phyloP scores from a whole-genome alignment of 257 asterid genomes.

The Vinca minor region DNA sequence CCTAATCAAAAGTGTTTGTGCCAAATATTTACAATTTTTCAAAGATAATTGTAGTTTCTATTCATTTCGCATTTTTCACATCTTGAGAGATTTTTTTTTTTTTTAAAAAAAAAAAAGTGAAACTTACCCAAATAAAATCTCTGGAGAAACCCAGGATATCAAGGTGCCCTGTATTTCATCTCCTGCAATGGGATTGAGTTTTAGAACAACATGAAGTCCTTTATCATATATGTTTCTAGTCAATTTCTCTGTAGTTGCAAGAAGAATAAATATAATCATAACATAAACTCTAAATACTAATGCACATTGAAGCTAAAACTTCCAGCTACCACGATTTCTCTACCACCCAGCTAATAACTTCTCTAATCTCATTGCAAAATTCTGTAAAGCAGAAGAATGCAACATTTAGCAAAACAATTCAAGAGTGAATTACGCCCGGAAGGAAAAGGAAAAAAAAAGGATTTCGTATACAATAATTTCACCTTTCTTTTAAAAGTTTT shows the following conservation, averaged over 20 bases:
- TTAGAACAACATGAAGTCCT: background rate
- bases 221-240: background rate
- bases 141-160: too few relatives aligned
- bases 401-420: slow-evolving; percentile 26
- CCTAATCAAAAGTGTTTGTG: too few relatives aligned
- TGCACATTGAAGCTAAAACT: slow-evolving; percentile 8
- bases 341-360: background rate
- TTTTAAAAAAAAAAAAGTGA: too few relatives aligned
- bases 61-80: too few relatives aligned
- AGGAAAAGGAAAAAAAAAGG: too few relatives aligned
- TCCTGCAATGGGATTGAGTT: too few relatives aligned
- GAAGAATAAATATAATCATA: background rate
- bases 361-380: slow-evolving; percentile 13
- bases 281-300: too few relatives aligned
- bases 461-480: slow-evolving; percentile 10
- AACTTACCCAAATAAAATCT: too few relatives aligned
- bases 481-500: slow-evolving; percentile 42
- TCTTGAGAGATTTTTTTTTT: too few relatives aligned
- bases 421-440: slow-evolving; percentile 17
- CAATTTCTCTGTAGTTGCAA: background rate
- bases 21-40: too few relatives aligned
- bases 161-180: background rate
- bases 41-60: too few relatives aligned
- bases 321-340: background rate
- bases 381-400: background rate